A percentile compares a stretch with the other conserved stretches of the same genome.
Conservation (phyloP, 2,329 filamentous ascomycete genomes). For the Paramyrothecium sp. region DNA sequence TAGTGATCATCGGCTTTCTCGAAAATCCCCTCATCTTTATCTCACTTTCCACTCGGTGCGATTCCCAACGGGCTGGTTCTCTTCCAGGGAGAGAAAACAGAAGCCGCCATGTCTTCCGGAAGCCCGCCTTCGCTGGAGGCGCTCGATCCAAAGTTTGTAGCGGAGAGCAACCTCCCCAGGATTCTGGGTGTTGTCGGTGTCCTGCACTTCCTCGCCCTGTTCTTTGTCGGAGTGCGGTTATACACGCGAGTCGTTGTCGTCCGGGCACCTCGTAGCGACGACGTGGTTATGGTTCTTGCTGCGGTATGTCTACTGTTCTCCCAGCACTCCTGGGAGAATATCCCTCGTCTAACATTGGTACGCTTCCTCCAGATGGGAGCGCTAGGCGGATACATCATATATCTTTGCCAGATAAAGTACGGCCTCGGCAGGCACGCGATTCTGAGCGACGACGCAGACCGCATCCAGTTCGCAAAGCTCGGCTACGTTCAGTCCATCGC, state of each 20-base stretch:
- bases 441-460: background rate
- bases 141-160: slow-evolving; percentile 13
- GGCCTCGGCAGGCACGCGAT: background rate
- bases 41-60: too few species aligned
- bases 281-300: slow-evolving; percentile 23
- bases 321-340: background rate
- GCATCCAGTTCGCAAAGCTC: background rate
- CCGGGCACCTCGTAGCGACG: slow-evolving; percentile 22
- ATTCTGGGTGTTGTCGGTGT: slow-evolving; percentile 18
- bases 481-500: slow-evolving; percentile 45
- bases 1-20: too few species aligned
- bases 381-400: background rate
- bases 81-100: too few species aligned
- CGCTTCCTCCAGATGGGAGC: background rate
- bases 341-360: background rate
- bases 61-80: too few species aligned
- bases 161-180: slow-evolving; percentile 19
- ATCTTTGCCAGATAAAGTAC: background rate
- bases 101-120: background rate
- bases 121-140: background rate
- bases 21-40: too few species aligned
- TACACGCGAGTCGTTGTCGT: slow-evolving; percentile 17
- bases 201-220: slow-evolving; percentile 19
- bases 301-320: slow-evolving; percentile 15
- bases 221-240: slow-evolving; percentile 10